These are phyloP conservation scores for Telfairia occidentalis DNA, from an alignment of 331 rosid genomes.

Conservation along the genomic window DNA sequence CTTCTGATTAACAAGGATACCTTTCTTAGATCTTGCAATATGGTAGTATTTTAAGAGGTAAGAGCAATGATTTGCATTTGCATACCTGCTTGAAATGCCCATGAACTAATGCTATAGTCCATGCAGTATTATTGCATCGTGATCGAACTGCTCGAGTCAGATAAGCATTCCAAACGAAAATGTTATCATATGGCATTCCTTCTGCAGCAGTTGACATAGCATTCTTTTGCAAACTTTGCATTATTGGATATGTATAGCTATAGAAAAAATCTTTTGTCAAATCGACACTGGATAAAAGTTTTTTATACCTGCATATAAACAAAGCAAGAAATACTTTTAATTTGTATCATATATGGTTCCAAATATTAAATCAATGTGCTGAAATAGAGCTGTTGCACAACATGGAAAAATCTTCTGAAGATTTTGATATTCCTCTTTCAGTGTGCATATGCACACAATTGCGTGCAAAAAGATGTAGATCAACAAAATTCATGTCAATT, in stretches of 20 bases:
- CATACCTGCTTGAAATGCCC: conserved; percentile 88
- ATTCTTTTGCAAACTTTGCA: conserved; percentile 89
- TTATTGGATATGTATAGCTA: conserved; percentile 89
- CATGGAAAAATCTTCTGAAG: background rate
- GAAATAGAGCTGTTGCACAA: background rate
- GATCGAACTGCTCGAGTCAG: conserved; percentile 74
- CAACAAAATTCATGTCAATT: background rate
- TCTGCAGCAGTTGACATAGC: conserved; percentile 34
- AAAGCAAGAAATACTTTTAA: conserved; percentile 4
- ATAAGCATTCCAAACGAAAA: conserved; percentile 96
- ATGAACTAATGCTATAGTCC: conserved; percentile 98
- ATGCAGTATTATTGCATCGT: conserved; percentile 72
- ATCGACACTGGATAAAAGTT: conserved; percentile 79
- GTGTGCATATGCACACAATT: background rate
- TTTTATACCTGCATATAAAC: conserved; percentile 58
- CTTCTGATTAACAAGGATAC: too few species aligned
- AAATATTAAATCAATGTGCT: background rate
- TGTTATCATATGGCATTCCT: conserved; percentile 72
- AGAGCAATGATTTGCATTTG: background rate
- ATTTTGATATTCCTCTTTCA: background rate
- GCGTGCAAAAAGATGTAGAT: background rate
- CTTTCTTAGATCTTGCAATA: too few species aligned
- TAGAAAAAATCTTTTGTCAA: conserved; percentile 93
- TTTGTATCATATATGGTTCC: background rate
- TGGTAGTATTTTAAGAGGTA: too few species aligned